Base-by-base conservation (phyloP, 208 protist species). In the Trichomonas gallinae region DNA sequence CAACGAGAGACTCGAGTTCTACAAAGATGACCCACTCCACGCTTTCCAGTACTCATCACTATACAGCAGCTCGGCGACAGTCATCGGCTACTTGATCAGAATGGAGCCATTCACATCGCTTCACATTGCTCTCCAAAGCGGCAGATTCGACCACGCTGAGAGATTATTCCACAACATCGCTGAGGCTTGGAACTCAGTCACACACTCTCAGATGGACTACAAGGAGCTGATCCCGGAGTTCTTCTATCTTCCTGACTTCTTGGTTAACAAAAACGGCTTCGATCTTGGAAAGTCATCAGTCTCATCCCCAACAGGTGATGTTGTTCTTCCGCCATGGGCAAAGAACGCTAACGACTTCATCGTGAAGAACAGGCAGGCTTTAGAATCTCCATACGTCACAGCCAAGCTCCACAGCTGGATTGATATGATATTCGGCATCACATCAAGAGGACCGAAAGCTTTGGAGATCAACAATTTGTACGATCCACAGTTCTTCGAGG, bases 81-180 rank as follows among this genome's bases (percentile, higher is more conserved):
- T 97, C 0, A 26, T 88, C 4, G 97, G 96, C 4, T 97, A 81
- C n/a, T n/a, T 97, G n/a, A 48, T 97, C 17, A 51, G 97, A 36
- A 26, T 97, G 31, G 97, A 97, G 63, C 97, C 97, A 42, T 97
- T 97, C 44, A 81, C 97, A 34, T 96, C 85, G 11, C 36, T 97
- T 42, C 88, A 97, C 96, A 97, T 97, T 63, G 42, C 91, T 26
- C 36, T 97, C 17, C 96, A 96, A 88, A 38, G 17, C 51, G 48
- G 17, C 38, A 0, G 17, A 4, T 81, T 63, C n/a, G 48, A 96
- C 51, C 10, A 42, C 17, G 0, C 44, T 38, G 17, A 42, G 2
- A 23, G 48, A 85, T 21, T 82, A 17, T 63, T 82, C 31, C 9
- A 10, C n/a, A 34, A 9, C n/a, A 88, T 96, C 51, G 17, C 40